A percentile compares a stretch with the other conserved stretches of the same genome.
Evolutionary conservation across 2,329 filamentous ascomycete species (phyloP).

Genomic region (Tympanopsis confertula): DNA sequence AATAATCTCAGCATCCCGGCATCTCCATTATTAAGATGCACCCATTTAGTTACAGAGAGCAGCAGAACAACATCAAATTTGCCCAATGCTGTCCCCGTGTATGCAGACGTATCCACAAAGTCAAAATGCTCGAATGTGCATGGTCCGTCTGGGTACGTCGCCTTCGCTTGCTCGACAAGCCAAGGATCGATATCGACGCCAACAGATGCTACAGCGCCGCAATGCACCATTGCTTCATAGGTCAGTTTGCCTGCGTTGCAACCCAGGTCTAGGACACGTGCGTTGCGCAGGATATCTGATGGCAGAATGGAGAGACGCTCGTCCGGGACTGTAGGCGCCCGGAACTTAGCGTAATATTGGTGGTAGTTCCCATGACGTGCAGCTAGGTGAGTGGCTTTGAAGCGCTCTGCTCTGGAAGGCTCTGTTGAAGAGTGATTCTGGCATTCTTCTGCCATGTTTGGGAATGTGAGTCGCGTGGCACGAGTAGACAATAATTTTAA

Average conservation of each 20-base stretch:
- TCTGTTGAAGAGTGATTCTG: conserved; percentile 1
- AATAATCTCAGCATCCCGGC: conserved; percentile 3
- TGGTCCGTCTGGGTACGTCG: conserved; percentile 2
- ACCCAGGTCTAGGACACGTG: conserved; percentile 3
- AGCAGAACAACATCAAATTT: conserved; percentile 4
- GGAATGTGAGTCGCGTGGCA: too few species aligned
- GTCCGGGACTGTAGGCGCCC: conserved; percentile 3
- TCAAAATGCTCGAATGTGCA: conserved; percentile 4
- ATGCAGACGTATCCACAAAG: conserved; percentile 2
- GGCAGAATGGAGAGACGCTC: conserved; percentile 3
- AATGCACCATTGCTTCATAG: conserved; percentile 2
- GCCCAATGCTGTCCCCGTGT: conserved; percentile 2
- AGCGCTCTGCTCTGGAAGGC: conserved; percentile 2
- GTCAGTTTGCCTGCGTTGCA: conserved; percentile 4
- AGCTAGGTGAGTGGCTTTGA: conserved; percentile 1
- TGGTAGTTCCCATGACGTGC: conserved; percentile 5
- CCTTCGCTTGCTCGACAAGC: conserved; percentile 4
- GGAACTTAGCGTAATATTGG: conserved; percentile 4
- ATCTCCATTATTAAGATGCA: conserved; percentile 4
- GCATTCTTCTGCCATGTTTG: not conserved
- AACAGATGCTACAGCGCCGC: conserved; percentile 2
- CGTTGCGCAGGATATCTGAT: conserved; percentile 2
- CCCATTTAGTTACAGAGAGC: conserved; percentile 4
- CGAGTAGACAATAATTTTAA: too few species aligned
- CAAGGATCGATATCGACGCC: conserved; percentile 4